A percentile compares a stretch with the other conserved stretches of the same genome.
These are phyloP conservation scores for Dendrocalamus latiflorus DNA, from an alignment of 202 grass and related monocot species.

Conservation along the genomic window DNA sequence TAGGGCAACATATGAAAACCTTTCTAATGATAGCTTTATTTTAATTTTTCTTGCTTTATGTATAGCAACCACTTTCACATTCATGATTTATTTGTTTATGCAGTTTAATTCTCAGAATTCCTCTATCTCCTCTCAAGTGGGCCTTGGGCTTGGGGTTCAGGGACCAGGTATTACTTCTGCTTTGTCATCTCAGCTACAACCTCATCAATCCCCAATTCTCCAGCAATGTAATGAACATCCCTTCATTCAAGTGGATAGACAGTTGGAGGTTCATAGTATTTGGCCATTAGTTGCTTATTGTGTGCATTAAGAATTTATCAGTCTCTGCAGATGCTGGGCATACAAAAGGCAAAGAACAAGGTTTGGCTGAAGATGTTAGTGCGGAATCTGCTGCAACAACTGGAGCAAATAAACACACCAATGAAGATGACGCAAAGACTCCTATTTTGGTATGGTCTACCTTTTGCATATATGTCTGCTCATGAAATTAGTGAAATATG, in stretches of 20 bases:
- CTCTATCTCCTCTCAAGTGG: conserved; percentile 58
- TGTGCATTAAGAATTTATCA: conserved; percentile 31
- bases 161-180: conserved; percentile 54
- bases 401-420: conserved; percentile 57
- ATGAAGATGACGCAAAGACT: conserved; percentile 72
- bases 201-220: conserved; percentile 21
- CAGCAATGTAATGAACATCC: conserved; percentile 12
- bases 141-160: conserved; percentile 54
- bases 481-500: conserved; percentile 7
- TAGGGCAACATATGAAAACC: background rate
- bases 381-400: conserved; percentile 46
- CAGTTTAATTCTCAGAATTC: conserved; percentile 80
- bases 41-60: background rate
- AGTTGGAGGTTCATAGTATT: conserved; percentile 15
- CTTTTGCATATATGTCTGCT: background rate
- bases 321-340: conserved; percentile 49
- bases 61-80: background rate
- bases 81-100: conserved; percentile 39
- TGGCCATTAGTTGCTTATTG: background rate
- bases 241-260: conserved; percentile 16
- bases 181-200: conserved; percentile 19
- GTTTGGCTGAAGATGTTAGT: conserved; percentile 58
- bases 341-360: conserved; percentile 60
- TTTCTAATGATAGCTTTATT: background rate
- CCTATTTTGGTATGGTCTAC: conserved; percentile 47